Evolutionary conservation across 2,329 filamentous ascomycete genomes (phyloP), one percentile per base, ranked within the genome.

Genomic region (Eurotiales sp.): DNA sequence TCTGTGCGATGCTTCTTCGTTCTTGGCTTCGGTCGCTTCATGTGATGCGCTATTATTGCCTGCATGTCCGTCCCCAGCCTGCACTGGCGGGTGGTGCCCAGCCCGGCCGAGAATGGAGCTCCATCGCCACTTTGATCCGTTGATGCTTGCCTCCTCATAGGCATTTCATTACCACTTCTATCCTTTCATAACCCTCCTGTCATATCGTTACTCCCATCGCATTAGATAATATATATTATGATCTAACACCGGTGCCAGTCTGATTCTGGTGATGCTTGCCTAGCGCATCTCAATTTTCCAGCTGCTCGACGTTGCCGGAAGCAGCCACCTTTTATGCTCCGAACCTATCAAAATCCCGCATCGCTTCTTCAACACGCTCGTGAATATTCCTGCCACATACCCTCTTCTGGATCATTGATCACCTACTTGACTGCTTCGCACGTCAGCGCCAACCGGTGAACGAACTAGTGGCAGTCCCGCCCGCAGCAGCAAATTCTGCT

Each of bases 361-460:
- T 47, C 45, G 34, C 30, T 25, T 22, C 15, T 25, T 34, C 30
- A 23, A 36, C 21, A 36, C 5, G 25, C 42, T 22, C 29, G 36
- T 40, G n/a, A 15, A 15, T 40, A 15, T 15, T 37, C 45, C 17
- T 30, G 34, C 27, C 15, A 30, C 32, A 36, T 36, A 14, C 25
- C 5, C 43, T n/a, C 43, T 11, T 36, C 12, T 34, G 8, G 8
- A 8, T 45, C 19, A 23, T 42, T 54, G 52, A 49, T 57, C 50
- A 41, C 44, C 55, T 62, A 60, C 61, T 65, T 64, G 59, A 61
- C 52, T 37, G 51, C 32, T 48, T 40, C 50, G 43, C 55, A 51
- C 62, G 64, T 60, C 64, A 59, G 56, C 55, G 51, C 52, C 55
- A 54, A 58, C 53, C 56, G 57, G 55, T 52, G 46, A n/a, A n/a